These are phyloP conservation scores for Adansonia madagascariensis DNA, from an alignment of 441 rosid genomes.

Conservation along the genomic window DNA sequence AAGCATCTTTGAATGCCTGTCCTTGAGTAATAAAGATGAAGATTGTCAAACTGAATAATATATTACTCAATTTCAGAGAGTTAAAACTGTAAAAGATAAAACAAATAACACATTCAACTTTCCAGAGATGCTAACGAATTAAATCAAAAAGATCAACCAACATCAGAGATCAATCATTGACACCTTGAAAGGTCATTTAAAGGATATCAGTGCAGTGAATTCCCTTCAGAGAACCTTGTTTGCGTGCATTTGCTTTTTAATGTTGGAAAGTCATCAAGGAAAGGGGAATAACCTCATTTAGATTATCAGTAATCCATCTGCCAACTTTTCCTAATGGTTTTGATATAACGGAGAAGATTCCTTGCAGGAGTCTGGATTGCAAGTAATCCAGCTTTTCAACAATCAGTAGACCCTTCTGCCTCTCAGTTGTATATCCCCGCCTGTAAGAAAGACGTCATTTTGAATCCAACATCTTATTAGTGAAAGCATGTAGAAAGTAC, in stretches of 20 bases:
- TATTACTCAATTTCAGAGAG: background rate
- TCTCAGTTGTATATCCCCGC: slow-evolving; percentile 95
- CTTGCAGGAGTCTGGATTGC: slow-evolving; percentile 78
- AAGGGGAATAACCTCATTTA: slow-evolving; percentile 58
- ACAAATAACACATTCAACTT: background rate
- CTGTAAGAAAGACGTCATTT: slow-evolving; percentile 43
- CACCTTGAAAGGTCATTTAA: slow-evolving; percentile 4
- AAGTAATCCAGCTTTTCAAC: slow-evolving; percentile 92
- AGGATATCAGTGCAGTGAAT: background rate
- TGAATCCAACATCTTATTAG: background rate
- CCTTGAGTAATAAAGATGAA: slow-evolving; percentile 33
- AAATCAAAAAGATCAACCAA: background rate
- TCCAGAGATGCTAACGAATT: background rate
- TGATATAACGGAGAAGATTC: slow-evolving; percentile 64
- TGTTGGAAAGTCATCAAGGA: slow-evolving; percentile 16
- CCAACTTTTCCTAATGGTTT: slow-evolving; percentile 80
- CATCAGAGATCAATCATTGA: slow-evolving; percentile 2
- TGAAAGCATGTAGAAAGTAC: slow-evolving; percentile 14
- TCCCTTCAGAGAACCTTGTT: slow-evolving; percentile 10
- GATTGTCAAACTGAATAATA: slow-evolving; percentile 22
- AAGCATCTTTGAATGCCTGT: slow-evolving; percentile 59
- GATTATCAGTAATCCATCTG: slow-evolving; percentile 42
- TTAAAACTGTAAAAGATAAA: slow-evolving; percentile 1
- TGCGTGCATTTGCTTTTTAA: slow-evolving; percentile 1
- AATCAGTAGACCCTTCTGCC: slow-evolving; percentile 81